Conservation (phyloP, 73 alveolate genomes). For the Paramecium tetraurelia region DNA sequence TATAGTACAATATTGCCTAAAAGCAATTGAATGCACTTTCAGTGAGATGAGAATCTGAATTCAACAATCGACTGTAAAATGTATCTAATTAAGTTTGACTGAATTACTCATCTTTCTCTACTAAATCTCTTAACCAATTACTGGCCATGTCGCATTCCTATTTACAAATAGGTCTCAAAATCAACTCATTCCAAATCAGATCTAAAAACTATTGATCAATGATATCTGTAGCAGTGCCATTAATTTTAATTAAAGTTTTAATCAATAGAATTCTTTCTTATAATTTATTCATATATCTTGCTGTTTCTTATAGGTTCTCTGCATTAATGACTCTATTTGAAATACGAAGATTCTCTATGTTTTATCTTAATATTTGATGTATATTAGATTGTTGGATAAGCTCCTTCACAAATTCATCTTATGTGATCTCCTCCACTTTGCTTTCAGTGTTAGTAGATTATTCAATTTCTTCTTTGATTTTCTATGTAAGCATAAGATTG, state of each 20-base stretch:
- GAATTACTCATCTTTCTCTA: constrained; percentile 6
- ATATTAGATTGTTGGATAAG: not conserved
- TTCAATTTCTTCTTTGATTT: not conserved
- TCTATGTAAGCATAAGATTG: not conserved
- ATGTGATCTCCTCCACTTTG: not conserved
- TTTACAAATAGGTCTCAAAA: not conserved
- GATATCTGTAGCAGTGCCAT: not conserved
- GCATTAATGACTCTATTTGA: not conserved
- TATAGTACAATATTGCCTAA: not conserved
- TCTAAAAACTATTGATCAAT: not conserved
- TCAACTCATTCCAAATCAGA: constrained; percentile 24
- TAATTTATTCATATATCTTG: constrained; percentile 7
- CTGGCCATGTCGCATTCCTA: constrained; percentile 11
- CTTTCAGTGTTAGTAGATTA: not conserved
- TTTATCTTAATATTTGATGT: not conserved
- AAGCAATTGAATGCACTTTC: constrained; percentile 32
- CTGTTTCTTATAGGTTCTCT: not conserved
- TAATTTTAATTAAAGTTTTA: not conserved
- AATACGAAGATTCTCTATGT: not conserved
- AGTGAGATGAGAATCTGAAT: not conserved
- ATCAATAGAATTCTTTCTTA: constrained; percentile 31
- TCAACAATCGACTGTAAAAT: not conserved
- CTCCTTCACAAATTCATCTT: constrained; percentile 7
- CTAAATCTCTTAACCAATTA: constrained; percentile 18
- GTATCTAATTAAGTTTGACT: not conserved